phyloP scores from a whole-genome alignment of 371 early-diverging fungal species.

The Saksenaea vasiformis region DNA sequence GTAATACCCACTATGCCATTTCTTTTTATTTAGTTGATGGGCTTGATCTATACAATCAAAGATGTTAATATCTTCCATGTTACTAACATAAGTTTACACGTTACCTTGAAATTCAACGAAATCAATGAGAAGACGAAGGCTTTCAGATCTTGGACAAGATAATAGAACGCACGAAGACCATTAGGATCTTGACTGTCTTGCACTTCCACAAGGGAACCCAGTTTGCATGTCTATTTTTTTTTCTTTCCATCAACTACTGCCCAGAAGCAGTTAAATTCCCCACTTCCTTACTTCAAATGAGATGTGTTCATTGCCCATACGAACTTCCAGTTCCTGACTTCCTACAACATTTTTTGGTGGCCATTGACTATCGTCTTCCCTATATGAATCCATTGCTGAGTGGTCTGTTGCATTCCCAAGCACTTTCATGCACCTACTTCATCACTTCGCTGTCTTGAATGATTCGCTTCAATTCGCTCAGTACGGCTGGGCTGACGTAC shows the following conservation, averaged over 20 bases:
- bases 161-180: slow-evolving; percentile 93
- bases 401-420: not conserved
- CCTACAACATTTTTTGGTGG: slow-evolving; percentile 91
- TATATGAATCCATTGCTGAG: slow-evolving; percentile 20
- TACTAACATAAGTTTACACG: not conserved
- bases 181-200: slow-evolving; percentile 91
- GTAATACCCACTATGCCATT: too few species aligned
- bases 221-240: slow-evolving; percentile 80
- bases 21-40: slow-evolving; percentile 5
- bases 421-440: slow-evolving; percentile 54
- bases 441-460: slow-evolving; percentile 88
- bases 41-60: slow-evolving; percentile 22
- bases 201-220: slow-evolving; percentile 91
- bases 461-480: slow-evolving; percentile 88
- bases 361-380: slow-evolving; percentile 93
- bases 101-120: slow-evolving; percentile 95
- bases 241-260: not conserved
- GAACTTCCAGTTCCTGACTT: slow-evolving; percentile 92
- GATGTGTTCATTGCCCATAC: slow-evolving; percentile 87
- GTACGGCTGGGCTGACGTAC: slow-evolving; percentile 74
- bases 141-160: slow-evolving; percentile 96
- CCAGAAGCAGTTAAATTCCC: not conserved
- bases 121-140: slow-evolving; percentile 94
- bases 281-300: slow-evolving; percentile 79
- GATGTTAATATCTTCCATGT: not conserved